Evolutionary conservation across 2,329 filamentous ascomycete species (phyloP), one percentile per base, ranked within the genome.

Genomic region (Passalora sequoiae): DNA sequence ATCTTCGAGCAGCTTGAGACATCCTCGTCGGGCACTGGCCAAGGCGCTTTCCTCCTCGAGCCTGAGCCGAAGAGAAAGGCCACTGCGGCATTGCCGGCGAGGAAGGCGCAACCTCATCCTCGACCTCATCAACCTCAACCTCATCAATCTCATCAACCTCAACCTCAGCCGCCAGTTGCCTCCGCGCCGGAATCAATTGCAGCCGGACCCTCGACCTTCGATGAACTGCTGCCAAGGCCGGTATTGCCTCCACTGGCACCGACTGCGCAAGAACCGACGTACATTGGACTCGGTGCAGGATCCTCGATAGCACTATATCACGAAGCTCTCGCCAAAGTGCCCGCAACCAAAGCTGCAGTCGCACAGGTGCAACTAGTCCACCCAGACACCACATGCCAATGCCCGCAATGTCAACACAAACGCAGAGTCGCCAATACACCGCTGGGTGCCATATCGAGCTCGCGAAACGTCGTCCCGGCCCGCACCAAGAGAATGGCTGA

Each of bases 1-100:
- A 55, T 54, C 30, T 57, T 56, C 15, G 51, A 55, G 22, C 51
- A 56, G 43, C 43, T 54, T 13, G 51, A 55, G 29, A 38, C 35
- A 17, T 38, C 43, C n/a, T 15, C 10, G 21, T 15, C 10, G 21
- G 47, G 47, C 15, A 50, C 40, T 25, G 52, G 52, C 10, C 52
- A 50, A 19, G 45, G 50, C 31, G 52, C 52, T 29, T 55, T 55
- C 30, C 32, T 55, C 10, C 38, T 54, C 20, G 48, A 55, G n/a
- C 46, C 49, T 12, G 43, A 47, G 20, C 30, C 37, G 19, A 28
- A 40, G 28, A 39, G 38, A 38, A 43, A 35, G 25, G 32, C 33
- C 31, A 28, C 32, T n/a, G 29, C 30, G 21, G n/a, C n/a, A n/a
- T n/a, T n/a, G n/a, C n/a, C n/a, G n/a, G n/a, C n/a, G n/a, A n/a